These are phyloP conservation scores for Saprolegnia diclina DNA, from an alignment of 352 stramenopile species.

Conservation along the genomic window DNA sequence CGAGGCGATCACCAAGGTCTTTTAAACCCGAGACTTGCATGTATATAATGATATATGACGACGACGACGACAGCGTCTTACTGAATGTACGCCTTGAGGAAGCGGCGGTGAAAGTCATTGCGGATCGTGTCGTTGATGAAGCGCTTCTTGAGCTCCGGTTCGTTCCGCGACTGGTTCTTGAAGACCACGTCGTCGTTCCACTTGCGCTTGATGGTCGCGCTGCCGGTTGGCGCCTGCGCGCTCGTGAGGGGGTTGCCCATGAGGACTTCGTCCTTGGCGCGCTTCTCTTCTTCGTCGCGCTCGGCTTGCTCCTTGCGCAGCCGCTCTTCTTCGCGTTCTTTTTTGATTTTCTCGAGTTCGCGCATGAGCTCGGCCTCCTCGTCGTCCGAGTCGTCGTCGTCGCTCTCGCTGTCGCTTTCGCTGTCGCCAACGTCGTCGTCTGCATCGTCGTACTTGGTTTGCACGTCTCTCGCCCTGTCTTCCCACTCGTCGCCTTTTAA, in stretches of 20 bases:
- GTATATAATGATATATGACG: not conserved
- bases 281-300: constrained; percentile 67
- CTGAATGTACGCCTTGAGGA: constrained; percentile 96
- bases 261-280: constrained; percentile 88
- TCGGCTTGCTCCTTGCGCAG: constrained; percentile 86
- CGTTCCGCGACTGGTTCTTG: constrained; percentile 95
- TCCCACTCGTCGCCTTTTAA: constrained; percentile 73
- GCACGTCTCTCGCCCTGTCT: constrained; percentile 82
- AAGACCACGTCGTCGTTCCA: constrained; percentile 99
- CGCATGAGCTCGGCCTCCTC: constrained; percentile 96
- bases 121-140: constrained; percentile 99
- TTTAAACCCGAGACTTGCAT: constrained; percentile 5
- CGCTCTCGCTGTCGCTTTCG: constrained; percentile 57
- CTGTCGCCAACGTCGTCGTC: constrained; percentile 77
- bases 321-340: constrained; percentile 92
- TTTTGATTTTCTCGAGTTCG: constrained; percentile 97
- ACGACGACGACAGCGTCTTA: constrained; percentile 33
- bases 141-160: constrained; percentile 93
- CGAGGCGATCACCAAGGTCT: constrained; percentile 58
- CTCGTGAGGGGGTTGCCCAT: constrained; percentile 91
- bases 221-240: constrained; percentile 33
- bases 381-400: constrained; percentile 91
- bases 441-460: constrained; percentile 84
- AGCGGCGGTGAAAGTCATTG: constrained; percentile 99
- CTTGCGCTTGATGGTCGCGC: constrained; percentile 86